Percentiles rank a stretch among this genome's conserved stretches.
Evolutionary conservation across 148 eudicot species (phyloP).

Genomic region (Chenopodium suecicum): DNA sequence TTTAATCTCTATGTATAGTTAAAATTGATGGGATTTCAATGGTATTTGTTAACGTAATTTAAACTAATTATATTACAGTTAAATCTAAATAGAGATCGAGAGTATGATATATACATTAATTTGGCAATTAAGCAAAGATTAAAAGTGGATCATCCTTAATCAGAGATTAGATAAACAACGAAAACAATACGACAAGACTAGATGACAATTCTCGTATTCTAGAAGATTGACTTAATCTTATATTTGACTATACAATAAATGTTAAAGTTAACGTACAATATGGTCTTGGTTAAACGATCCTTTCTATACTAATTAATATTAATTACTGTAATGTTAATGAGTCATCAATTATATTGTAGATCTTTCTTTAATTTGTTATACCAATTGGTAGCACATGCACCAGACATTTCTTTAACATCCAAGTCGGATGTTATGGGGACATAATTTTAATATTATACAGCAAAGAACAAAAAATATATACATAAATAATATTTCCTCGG

Average conservation of each 20-base stretch:
- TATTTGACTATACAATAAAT: not conserved
- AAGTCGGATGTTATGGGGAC: conserved; percentile 20
- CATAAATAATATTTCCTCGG: too few species aligned
- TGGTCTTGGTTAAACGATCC: too few species aligned
- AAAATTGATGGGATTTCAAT: too few species aligned
- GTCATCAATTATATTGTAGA: not conserved
- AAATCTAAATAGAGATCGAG: too few species aligned
- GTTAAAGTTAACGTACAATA: not conserved
- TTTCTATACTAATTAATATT: not conserved
- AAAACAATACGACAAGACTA: not conserved
- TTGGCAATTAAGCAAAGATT: too few species aligned
- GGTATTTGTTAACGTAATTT: too few species aligned
- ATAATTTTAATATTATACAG: not conserved
- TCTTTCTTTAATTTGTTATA: not conserved
- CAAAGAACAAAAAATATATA: not conserved
- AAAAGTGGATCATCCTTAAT: too few species aligned
- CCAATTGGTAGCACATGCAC: conserved; percentile 10
- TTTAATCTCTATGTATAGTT: too few species aligned
- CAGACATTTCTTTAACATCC: not conserved
- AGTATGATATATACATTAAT: too few species aligned
- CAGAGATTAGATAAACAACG: not conserved
- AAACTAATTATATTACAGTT: too few species aligned
- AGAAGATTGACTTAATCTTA: not conserved
- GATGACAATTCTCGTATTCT: not conserved
- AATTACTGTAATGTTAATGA: not conserved